Evolutionary conservation across 129 eudicot genomes (phyloP).

Genomic region (Chrysanthemum seticuspe): DNA sequence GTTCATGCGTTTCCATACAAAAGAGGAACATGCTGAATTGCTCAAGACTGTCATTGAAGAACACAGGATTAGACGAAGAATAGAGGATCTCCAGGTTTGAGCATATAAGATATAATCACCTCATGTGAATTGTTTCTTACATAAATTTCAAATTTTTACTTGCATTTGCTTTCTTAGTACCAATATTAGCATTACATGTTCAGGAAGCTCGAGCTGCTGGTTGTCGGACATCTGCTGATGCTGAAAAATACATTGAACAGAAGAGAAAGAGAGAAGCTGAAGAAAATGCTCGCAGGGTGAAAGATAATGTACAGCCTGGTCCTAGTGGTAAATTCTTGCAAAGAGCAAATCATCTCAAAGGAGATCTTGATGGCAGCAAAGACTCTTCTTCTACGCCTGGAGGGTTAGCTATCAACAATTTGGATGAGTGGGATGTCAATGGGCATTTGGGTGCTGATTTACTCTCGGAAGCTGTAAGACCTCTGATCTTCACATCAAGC

Average conservation of each 20-base stretch:
- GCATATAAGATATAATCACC: background rate
- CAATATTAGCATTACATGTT: background rate
- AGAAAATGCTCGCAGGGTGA: constrained; percentile 56
- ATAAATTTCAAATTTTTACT: background rate
- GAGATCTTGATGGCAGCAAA: constrained; percentile 47
- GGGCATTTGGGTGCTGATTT: constrained; percentile 80
- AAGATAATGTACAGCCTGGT: constrained; percentile 59
- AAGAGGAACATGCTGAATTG: constrained; percentile 78
- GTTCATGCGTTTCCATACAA: constrained; percentile 91
- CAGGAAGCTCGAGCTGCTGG: constrained; percentile 98
- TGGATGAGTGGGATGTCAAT: constrained; percentile 77
- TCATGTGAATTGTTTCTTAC: background rate
- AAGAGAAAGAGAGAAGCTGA: constrained; percentile 81
- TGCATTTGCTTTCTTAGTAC: background rate
- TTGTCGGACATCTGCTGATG: constrained; percentile 78
- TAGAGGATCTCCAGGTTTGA: constrained; percentile 80
- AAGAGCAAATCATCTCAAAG: constrained; percentile 68
- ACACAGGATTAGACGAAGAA: constrained; percentile 72
- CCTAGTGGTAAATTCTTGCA: constrained; percentile 77
- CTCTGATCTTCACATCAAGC: background rate
- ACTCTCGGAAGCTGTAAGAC: constrained; percentile 82
- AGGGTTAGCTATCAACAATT: constrained; percentile 33
- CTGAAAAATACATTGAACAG: constrained; percentile 72
- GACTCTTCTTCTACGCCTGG: constrained; percentile 42
- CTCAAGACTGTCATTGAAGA: constrained; percentile 76